Evolutionary conservation across 495 filamentous ascomycete species (phyloP).

Genomic region (Aspergillus funiculosus): DNA sequence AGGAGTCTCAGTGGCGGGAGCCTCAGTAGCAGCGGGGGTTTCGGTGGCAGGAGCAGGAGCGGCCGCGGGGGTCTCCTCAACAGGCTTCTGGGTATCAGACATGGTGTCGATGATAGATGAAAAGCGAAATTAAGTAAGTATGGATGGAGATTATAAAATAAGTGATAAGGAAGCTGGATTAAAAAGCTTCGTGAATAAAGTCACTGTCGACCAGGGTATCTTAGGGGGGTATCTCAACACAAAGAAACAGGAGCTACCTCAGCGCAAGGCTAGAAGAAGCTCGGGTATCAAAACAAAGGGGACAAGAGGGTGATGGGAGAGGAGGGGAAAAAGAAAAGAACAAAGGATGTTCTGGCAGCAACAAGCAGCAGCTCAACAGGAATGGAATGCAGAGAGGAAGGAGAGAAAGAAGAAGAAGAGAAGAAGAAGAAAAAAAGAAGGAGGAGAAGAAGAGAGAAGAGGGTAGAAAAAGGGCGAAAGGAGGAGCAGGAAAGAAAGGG

Average conservation of each 20-base stretch:
- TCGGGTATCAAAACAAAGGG: constrained; percentile 46
- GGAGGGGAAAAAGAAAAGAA: constrained; percentile 25
- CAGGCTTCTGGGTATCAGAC: constrained; percentile 48
- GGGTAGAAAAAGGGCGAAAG: constrained; percentile 24
- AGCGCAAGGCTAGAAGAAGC: constrained; percentile 30
- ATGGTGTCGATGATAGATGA: constrained; percentile 35
- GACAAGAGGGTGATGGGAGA: constrained; percentile 23
- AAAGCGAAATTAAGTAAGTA: constrained; percentile 34
- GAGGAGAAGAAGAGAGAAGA: constrained; percentile 19
- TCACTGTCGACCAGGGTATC: constrained; percentile 29
- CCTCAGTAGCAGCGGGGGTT: constrained; percentile 25
- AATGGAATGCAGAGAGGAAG: constrained; percentile 25
- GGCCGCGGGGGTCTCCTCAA: constrained; percentile 43
- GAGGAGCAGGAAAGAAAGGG: constrained; percentile 20
- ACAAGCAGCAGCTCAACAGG: not conserved
- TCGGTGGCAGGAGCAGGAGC: constrained; percentile 30
- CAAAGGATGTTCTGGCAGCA: constrained; percentile 7
- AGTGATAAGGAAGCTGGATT: constrained; percentile 20
- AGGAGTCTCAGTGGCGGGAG: constrained; percentile 32
- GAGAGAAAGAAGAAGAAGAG: constrained; percentile 25
- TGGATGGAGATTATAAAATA: constrained; percentile 18
- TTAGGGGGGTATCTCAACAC: constrained; percentile 40
- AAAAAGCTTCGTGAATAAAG: constrained; percentile 23
- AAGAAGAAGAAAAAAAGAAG: constrained; percentile 13
- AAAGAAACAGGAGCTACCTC: constrained; percentile 40